Percentiles rank a stretch among this genome's conserved stretches.
phyloP scores from a whole-genome alignment of 2,329 filamentous ascomycete species.

The Arthrobotrys pseudoclavata region DNA sequence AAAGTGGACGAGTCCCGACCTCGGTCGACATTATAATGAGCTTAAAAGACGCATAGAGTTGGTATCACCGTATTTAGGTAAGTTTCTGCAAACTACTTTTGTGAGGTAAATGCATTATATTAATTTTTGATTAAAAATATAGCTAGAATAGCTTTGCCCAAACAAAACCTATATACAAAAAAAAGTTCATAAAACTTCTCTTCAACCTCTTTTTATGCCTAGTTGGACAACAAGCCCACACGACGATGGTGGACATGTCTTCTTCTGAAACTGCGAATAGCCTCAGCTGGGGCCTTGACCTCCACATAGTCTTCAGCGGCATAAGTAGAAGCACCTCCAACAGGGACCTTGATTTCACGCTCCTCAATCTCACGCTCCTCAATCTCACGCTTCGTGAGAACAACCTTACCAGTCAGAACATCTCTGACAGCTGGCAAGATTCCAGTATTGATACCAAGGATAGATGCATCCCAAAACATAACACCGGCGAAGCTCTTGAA shows the following conservation, averaged over 20 bases:
- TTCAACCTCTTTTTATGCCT: not conserved
- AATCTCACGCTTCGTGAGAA: slow-evolving; percentile 33
- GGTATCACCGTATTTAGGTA: slow-evolving; percentile 36
- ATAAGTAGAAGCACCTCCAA: slow-evolving; percentile 36
- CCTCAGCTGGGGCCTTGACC: slow-evolving; percentile 45
- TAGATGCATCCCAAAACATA: slow-evolving; percentile 51
- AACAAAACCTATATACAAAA: slow-evolving; percentile 47
- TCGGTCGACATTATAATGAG: slow-evolving; percentile 29
- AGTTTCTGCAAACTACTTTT: not conserved
- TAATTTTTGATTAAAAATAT: slow-evolving; percentile 21
- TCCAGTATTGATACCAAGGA: slow-evolving; percentile 22
- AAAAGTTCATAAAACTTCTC: slow-evolving; percentile 18
- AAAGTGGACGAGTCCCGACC: slow-evolving; percentile 78
- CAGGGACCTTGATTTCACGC: slow-evolving; percentile 42
- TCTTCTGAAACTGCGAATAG: slow-evolving; percentile 26
- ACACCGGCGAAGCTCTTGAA: slow-evolving; percentile 48
- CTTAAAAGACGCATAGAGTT: not conserved
- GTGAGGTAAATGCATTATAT: slow-evolving; percentile 8
- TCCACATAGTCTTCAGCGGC: slow-evolving; percentile 46
- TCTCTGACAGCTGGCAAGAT: slow-evolving; percentile 30
- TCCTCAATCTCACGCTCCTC: slow-evolving; percentile 42
- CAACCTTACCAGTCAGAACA: slow-evolving; percentile 26
- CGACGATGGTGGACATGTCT: slow-evolving; percentile 40
- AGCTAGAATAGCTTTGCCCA: slow-evolving; percentile 32
- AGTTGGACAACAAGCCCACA: slow-evolving; percentile 13